A percentile compares a stretch with the other conserved stretches of the same genome.
Conservation (phyloP, 768 basidiomycete genomes). For the Collybiopsis confluens region DNA sequence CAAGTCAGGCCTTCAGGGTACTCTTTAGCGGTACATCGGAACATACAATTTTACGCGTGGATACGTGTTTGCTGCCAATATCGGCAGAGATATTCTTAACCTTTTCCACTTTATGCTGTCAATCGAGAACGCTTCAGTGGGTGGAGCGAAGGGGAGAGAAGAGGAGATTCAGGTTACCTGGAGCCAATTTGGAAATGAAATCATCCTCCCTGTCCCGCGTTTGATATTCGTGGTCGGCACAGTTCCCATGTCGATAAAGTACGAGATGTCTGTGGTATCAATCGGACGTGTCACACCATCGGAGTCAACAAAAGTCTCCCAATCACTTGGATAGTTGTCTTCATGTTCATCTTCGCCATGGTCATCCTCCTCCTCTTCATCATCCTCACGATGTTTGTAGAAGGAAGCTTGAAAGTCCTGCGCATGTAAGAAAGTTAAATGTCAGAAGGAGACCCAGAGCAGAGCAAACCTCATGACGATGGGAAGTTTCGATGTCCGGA, state of each 20-base stretch:
- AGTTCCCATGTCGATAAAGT: background rate
- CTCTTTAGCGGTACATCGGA: too few relatives aligned
- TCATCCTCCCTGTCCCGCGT: background rate
- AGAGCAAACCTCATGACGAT: too few relatives aligned
- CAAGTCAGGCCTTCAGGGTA: too few relatives aligned
- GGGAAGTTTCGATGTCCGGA: conserved; percentile 69
- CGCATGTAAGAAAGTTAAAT: too few relatives aligned
- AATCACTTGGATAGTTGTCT: conserved; percentile 3
- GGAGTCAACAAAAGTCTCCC: background rate
- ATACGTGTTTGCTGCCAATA: too few relatives aligned
- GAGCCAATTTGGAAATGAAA: conserved; percentile 6
- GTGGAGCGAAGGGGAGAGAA: too few relatives aligned
- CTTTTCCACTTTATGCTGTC: background rate
- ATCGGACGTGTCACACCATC: background rate
- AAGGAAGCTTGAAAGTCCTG: background rate
- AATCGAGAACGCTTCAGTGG: background rate
- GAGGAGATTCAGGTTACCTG: too few relatives aligned
- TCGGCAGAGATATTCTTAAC: background rate
- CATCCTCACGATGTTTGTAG: too few relatives aligned
- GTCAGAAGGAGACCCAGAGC: too few relatives aligned
- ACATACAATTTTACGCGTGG: too few relatives aligned
- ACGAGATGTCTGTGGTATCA: background rate
- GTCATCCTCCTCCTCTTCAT: background rate
- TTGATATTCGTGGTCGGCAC: conserved; percentile 1
- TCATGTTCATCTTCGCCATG: background rate